A percentile compares a stretch with the other conserved stretches of the same genome.
Conservation (phyloP, 2,329 filamentous ascomycete species). For the Fonsecaea multimorphosa region DNA sequence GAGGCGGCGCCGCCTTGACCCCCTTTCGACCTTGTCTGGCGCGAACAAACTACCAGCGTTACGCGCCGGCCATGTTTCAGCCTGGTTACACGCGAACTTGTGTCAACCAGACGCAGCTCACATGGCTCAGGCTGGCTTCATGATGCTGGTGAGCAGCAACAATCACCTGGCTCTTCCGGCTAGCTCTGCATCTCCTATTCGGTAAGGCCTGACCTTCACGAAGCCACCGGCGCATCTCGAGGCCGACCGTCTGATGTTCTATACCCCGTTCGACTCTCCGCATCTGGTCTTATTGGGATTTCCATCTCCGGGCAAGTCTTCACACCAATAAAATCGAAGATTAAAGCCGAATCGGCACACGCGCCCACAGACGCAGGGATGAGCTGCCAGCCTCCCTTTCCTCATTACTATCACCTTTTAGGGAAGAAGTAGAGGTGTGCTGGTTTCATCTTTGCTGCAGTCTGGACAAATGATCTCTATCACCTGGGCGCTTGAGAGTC, state of each 20-base stretch:
- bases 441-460: neutral
- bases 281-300: neutral
- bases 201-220: neutral
- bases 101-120: neutral
- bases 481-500: neutral
- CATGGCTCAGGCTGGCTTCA: neutral
- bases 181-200: no score
- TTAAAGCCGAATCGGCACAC: neutral
- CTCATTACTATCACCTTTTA: neutral
- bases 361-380: neutral
- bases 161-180: neutral
- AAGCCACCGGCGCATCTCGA: neutral
- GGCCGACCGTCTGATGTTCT: neutral
- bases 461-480: neutral
- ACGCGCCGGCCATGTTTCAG: conserved; percentile 8
- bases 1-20: neutral
- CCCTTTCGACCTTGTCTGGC: neutral
- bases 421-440: neutral
- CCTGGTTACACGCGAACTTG: neutral
- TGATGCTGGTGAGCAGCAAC: neutral
- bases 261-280: neutral
- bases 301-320: neutral
- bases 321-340: neutral
- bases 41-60: neutral
- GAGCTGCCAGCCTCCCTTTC: neutral